Evolutionary conservation across 2,329 filamentous ascomycete genomes (phyloP).

Genomic region (Leptoxyphium fumago): DNA sequence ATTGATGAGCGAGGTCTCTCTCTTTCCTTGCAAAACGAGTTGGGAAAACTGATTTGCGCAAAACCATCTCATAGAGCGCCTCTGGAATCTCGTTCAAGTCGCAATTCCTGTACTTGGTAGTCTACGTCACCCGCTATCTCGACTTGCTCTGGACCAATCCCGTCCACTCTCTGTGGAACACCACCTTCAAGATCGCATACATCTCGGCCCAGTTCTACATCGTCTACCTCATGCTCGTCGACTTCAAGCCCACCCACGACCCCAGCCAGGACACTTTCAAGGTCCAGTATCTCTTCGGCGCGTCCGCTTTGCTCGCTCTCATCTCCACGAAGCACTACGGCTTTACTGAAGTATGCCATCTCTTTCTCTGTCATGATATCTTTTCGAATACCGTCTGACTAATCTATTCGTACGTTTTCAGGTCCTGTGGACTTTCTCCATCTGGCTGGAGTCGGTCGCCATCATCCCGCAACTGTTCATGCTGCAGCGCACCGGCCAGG

Average conservation of each 20-base stretch:
- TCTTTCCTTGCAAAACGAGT: constrained; percentile 1
- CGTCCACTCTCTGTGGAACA: constrained; percentile 57
- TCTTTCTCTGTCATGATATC: neutral
- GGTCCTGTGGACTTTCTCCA: constrained; percentile 94
- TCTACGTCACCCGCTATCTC: constrained; percentile 92
- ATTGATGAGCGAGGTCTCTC: neutral
- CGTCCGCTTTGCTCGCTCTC: constrained; percentile 62
- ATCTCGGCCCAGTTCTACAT: constrained; percentile 82
- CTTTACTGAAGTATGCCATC: constrained; percentile 41
- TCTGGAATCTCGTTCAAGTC: constrained; percentile 98
- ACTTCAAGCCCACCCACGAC: constrained; percentile 95
- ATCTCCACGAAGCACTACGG: constrained; percentile 78
- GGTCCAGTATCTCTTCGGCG: constrained; percentile 81
- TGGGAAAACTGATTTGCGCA: neutral
- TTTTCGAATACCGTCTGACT: too few species aligned
- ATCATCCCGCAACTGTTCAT: constrained; percentile 97
- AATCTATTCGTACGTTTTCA: constrained; percentile 22
- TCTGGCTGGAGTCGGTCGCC: constrained; percentile 94
- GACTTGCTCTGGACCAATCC: constrained; percentile 77
- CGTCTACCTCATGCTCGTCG: constrained; percentile 93
- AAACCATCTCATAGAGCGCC: constrained; percentile 71
- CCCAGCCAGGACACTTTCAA: constrained; percentile 96
- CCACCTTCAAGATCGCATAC: constrained; percentile 84
- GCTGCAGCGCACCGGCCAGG: constrained; percentile 92
- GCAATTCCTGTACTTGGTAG: constrained; percentile 83